Evolutionary conservation across 345 rosid genomes (phyloP).

Genomic region (Toxicodendron radicans): DNA sequence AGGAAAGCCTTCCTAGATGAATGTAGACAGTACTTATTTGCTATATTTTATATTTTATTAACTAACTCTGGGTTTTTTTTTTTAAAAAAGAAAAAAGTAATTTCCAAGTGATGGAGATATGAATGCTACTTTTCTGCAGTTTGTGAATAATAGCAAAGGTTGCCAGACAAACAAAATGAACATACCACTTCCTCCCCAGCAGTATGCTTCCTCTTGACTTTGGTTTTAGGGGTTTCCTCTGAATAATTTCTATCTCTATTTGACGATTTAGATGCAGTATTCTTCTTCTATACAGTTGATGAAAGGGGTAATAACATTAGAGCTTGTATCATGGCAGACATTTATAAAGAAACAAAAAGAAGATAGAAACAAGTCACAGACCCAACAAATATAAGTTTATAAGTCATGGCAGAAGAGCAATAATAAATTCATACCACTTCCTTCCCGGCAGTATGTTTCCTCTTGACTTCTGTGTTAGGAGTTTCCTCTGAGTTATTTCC

Average conservation of each 20-base stretch:
- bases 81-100: no score
- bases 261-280: constrained; percentile 23
- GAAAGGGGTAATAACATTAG: neutral
- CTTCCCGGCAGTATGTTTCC: constrained; percentile 40
- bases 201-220: constrained; percentile 38
- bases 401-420: neutral
- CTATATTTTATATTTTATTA: neutral
- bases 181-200: constrained; percentile 47
- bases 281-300: constrained; percentile 38
- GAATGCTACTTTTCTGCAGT: neutral
- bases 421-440: constrained; percentile 36
- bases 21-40: neutral
- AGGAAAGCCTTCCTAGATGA: neutral
- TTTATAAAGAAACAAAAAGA: constrained; percentile 1
- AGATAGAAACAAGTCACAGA: constrained; percentile 3
- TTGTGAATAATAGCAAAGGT: neutral
- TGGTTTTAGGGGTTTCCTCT: constrained; percentile 38
- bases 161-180: neutral
- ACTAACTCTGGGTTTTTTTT: neutral
- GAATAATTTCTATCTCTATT: constrained; percentile 23
- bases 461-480: constrained; percentile 38
- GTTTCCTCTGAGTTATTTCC: constrained; percentile 31
- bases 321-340: constrained; percentile 3
- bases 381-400: constrained; percentile 11
- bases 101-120: neutral